Base-by-base conservation (phyloP, 164 flowering plant genomes). In the Taxillus chinensis region DNA sequence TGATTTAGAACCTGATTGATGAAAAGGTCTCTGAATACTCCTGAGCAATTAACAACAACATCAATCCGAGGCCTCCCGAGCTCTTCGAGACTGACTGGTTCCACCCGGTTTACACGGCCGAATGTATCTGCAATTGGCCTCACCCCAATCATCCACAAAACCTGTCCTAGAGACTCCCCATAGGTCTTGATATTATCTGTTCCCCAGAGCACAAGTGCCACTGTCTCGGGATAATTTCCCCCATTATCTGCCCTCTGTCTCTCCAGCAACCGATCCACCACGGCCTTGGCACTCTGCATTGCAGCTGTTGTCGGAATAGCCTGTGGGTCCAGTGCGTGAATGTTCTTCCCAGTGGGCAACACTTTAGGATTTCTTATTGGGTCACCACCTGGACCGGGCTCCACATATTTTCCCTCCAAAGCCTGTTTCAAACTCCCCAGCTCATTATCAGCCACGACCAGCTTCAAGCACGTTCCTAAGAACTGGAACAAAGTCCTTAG, bases 311-410 rank as follows among this genome's bases (percentile, higher is more conserved):
- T 95, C 4, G 99, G 99, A 60, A 95, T 95, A 8, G 96, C 59
- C 62, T 95, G 99, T 62, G 99, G 99, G 73, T 95, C 99, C 56
- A 95, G 71, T 0, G 99, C 99, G 62, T 95, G 99, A 59, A 95
- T 95, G 71, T 95, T 95, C 76, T 95, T 95, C 27, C 99, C 99
- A 4, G 99, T 95, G n/a, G 99, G 99, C 69, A 95, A 68, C 17
- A 95, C 99, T 73, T 95, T 95, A 0, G 99, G 99, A 74, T 95
- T 95, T 66, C 97, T 83, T 41, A 95, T 95, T 11, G 99, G 99
- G 64, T 95, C 99, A 55, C 99, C 99, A 45, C 99, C 99, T 8
- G 99, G 99, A 45, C 99, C 99, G 10, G 99, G 97, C 71, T 83
- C 93, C 11, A 95, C 99, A 65, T 80, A 95, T 49, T 89, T 87